Evolutionary conservation across 2,329 filamentous ascomycete species (phyloP), one percentile per base, ranked within the genome.

Genomic region (Arthroderma sp.): DNA sequence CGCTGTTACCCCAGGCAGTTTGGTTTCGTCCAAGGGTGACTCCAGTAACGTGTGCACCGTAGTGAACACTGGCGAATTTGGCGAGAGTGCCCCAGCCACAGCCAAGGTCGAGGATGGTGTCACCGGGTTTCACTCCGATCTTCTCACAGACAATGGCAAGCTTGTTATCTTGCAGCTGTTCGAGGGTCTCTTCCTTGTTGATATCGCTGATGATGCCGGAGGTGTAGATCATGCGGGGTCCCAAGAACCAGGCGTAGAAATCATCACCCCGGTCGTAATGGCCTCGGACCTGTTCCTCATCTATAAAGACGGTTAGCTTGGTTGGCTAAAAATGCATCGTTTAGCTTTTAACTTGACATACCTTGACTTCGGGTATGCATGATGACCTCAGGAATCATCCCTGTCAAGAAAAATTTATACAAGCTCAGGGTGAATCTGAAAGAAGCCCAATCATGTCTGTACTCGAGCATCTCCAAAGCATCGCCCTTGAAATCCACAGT

Each of bases 211-310:
- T 93, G 58, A 98, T 73, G 57, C 91, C 91, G 42, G 85, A 93
- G 42, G 91, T 98, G 73, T 96, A 96, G 68, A 96, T 86, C 91
- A 96, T 98, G 61, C 89, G 88, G 48, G 89, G 89, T 50, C 91
- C 91, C 51, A 96, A 78, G 76, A 96, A 96, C 87, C 88, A 98
- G 63, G 79, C 83, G 73, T 98, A 98, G 71, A 95, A 94, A 68
- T 96, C 91, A 64, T 98, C 87, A 61, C 91, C 91, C 53, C 87
- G 82, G 74, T 96, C 91, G 68, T 98, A 98, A 72, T 95, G 87
- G 65, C 88, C 86, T 61, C 88, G 86, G 46, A 96, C 88, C 70
- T 96, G 91, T 67, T 96, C 89, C 75, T 95, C 88, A 56, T 96
- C 89, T 86, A 53, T 32, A 38, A 8, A 36, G 29, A n/a, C 33